A percentile compares a stretch with the other conserved stretches of the same genome.
Conservation (phyloP, 2,329 filamentous ascomycete genomes). For the Ceratocystis harringtonii region DNA sequence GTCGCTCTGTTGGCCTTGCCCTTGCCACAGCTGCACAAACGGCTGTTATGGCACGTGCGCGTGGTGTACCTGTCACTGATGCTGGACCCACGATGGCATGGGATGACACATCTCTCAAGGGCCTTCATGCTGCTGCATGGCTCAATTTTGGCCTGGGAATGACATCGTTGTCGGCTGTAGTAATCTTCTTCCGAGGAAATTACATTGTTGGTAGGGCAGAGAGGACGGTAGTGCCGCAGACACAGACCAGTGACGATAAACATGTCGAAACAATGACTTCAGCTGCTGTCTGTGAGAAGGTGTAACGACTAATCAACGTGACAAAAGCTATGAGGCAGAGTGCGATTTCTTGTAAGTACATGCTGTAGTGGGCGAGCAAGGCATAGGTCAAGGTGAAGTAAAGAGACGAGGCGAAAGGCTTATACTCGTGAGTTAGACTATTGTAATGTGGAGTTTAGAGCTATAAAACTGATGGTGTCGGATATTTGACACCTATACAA, state of each 20-base stretch:
- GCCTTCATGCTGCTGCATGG: constrained; percentile 37
- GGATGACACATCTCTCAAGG: constrained; percentile 33
- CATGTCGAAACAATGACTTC: background rate
- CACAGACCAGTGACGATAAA: background rate
- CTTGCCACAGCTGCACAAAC: constrained; percentile 51
- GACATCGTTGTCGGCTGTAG: constrained; percentile 30
- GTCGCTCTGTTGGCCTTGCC: constrained; percentile 49
- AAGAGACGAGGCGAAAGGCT: background rate
- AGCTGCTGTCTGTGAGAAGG: background rate
- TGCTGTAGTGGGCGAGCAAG: background rate
- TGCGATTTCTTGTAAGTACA: background rate
- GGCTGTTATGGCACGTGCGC: constrained; percentile 38
- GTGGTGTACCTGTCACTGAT: constrained; percentile 30
- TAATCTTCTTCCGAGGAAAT: constrained; percentile 35
- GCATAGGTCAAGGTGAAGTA: background rate
- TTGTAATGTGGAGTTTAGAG: background rate
- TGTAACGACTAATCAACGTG: background rate
- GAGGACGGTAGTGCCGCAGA: background rate
- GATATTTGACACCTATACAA: background rate
- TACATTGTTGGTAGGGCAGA: constrained; percentile 32
- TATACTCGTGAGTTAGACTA: background rate
- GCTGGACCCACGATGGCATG: constrained; percentile 29
- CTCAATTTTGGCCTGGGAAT: constrained; percentile 36
- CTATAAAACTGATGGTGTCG: background rate
- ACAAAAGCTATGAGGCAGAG: background rate